Conservation (phyloP, 2,329 filamentous ascomycete species). For the Scortechinia acanthostroma region DNA sequence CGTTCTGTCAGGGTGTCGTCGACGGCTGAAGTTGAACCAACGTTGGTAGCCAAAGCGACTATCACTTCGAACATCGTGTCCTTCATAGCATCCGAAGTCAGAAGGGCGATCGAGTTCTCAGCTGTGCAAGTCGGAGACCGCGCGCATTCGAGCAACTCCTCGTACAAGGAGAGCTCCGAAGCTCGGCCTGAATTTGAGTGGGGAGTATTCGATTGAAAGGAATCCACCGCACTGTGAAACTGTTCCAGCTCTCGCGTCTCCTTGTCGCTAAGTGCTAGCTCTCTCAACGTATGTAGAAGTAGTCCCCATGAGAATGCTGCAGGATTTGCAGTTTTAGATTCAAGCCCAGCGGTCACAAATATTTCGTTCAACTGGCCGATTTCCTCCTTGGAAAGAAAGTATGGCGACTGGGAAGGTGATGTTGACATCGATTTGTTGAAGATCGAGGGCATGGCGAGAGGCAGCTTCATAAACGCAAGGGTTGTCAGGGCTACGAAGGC, state of each 20-base stretch:
- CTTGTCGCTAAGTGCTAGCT: background rate
- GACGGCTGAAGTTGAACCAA: background rate
- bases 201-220: background rate
- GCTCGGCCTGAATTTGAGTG: background rate
- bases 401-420: background rate
- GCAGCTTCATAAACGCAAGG: background rate
- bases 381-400: background rate
- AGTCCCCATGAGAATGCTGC: background rate
- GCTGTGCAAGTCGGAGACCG: background rate
- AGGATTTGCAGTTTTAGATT: background rate
- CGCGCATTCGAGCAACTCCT: background rate
- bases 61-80: background rate
- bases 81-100: background rate
- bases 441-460: background rate
- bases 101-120: background rate
- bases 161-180: background rate
- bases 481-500: background rate
- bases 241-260: slow-evolving; percentile 1
- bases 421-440: background rate
- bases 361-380: background rate
- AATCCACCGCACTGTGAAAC: slow-evolving; percentile 1
- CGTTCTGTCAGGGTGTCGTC: background rate
- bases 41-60: background rate
- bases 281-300: background rate
- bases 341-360: background rate